Percentiles rank a stretch among this genome's conserved stretches.
phyloP scores from a whole-genome alignment of 2,329 filamentous ascomycete species.

The Colletotrichum caudatum region DNA sequence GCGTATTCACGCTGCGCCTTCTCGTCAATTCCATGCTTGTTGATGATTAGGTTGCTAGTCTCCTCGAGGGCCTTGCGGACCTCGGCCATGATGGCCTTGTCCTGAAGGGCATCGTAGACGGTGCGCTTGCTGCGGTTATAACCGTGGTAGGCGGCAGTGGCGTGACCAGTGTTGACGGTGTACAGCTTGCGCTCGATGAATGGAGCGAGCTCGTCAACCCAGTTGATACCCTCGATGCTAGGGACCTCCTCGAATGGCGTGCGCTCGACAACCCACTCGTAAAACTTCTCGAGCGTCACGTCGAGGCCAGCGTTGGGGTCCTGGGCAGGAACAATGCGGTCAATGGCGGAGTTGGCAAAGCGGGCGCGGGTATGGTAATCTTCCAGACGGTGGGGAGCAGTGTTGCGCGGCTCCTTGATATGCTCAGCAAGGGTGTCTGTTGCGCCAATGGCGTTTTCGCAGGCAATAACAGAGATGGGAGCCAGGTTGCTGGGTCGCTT shows the following conservation, averaged over 20 bases:
- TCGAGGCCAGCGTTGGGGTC: constrained; percentile 83
- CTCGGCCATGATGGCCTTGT: constrained; percentile 81
- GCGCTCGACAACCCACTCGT: constrained; percentile 96
- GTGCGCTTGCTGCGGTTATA: constrained; percentile 87
- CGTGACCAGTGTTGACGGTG: constrained; percentile 98
- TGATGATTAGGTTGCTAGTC: constrained; percentile 86
- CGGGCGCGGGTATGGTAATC: constrained; percentile 80
- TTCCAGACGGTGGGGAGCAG: constrained; percentile 73
- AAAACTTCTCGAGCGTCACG: constrained; percentile 98
- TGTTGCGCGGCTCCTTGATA: constrained; percentile 82
- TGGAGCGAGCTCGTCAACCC: constrained; percentile 89
- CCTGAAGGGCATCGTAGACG: constrained; percentile 88
- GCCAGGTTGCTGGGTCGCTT: constrained; percentile 71
- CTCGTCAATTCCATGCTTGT: constrained; percentile 83
- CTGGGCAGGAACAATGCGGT: constrained; percentile 96
- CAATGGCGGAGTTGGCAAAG: constrained; percentile 98
- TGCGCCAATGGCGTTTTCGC: constrained; percentile 96
- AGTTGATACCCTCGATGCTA: constrained; percentile 88
- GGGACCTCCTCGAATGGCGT: constrained; percentile 84
- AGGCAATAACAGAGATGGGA: constrained; percentile 92
- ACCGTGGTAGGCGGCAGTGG: constrained; percentile 95
- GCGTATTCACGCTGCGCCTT: constrained; percentile 88
- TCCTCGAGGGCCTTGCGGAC: constrained; percentile 85
- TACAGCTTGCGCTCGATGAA: constrained; percentile 99
- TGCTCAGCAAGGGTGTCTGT: constrained; percentile 87